Percentiles rank a stretch among this genome's conserved stretches.
Conservation (phyloP, 805 yeast genomes). For the Myxozyma vanderwaltii region DNA sequence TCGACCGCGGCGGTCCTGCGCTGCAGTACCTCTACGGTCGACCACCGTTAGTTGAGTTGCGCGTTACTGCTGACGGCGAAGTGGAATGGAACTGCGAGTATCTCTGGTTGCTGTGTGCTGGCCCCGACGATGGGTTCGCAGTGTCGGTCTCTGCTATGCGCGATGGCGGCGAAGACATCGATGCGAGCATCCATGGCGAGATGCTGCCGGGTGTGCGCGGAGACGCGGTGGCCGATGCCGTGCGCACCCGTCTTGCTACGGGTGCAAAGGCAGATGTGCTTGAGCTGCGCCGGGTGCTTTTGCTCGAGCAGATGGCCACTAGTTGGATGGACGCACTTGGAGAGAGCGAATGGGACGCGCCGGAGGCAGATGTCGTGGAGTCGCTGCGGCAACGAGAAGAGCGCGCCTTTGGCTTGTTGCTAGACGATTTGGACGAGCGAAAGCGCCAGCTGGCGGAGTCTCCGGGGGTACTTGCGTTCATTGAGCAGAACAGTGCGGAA, state of each 20-base stretch:
- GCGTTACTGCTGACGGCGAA: slow-evolving; percentile 2
- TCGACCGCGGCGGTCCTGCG: slow-evolving; percentile 12
- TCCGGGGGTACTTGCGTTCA: slow-evolving; percentile 14
- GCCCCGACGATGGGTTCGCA: slow-evolving; percentile 22
- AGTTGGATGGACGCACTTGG: slow-evolving; percentile 19
- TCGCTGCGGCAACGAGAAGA: slow-evolving; percentile 26
- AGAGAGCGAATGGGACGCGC: slow-evolving; percentile 1
- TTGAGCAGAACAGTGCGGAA: not conserved
- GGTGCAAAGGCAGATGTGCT: slow-evolving; percentile 15
- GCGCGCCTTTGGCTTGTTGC: slow-evolving; percentile 14
- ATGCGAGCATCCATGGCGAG: slow-evolving; percentile 9
- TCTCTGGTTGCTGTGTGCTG: slow-evolving; percentile 27
- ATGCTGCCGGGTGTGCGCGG: slow-evolving; percentile 13
- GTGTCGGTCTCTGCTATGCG: slow-evolving; percentile 13
- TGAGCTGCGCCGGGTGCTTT: slow-evolving; percentile 24
- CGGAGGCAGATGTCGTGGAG: slow-evolving; percentile 8
- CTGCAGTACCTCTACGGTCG: slow-evolving; percentile 23
- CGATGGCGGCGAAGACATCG: slow-evolving; percentile 16
- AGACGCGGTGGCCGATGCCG: slow-evolving; percentile 5
- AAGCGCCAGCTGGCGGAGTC: slow-evolving; percentile 11
- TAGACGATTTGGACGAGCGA: slow-evolving; percentile 7
- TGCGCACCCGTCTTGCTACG: slow-evolving; percentile 5
- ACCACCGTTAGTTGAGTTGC: slow-evolving; percentile 22
- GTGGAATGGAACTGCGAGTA: slow-evolving; percentile 33
- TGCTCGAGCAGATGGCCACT: slow-evolving; percentile 11